Evolutionary conservation across 768 basidiomycete species (phyloP).

Genomic region (Hericium coralloides): DNA sequence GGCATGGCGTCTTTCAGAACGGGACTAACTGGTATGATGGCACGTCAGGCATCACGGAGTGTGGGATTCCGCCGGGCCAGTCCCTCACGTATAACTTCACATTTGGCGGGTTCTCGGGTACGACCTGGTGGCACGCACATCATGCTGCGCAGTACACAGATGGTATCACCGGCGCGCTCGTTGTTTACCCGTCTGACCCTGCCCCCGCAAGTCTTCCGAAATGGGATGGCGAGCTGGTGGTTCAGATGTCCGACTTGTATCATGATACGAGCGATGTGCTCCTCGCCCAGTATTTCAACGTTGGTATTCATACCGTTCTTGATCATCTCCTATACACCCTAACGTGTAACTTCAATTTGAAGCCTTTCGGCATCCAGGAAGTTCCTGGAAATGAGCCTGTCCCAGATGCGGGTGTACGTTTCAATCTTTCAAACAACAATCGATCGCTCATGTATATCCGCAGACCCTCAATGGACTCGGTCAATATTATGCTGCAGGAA

Average conservation of each 20-base stretch:
- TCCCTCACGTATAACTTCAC: slow-evolving; percentile 35
- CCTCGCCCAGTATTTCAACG: slow-evolving; percentile 17
- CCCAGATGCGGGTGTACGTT: slow-evolving; percentile 23
- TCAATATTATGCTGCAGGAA: slow-evolving; percentile 17
- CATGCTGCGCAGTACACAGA: slow-evolving; percentile 34
- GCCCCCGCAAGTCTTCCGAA: slow-evolving; percentile 22
- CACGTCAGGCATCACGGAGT: slow-evolving; percentile 37
- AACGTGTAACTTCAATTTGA: not conserved
- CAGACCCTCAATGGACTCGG: slow-evolving; percentile 27
- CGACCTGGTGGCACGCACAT: slow-evolving; percentile 41
- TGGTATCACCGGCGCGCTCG: slow-evolving; percentile 38
- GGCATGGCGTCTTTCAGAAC: slow-evolving; percentile 30
- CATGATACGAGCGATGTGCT: slow-evolving; percentile 19
- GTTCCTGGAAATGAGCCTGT: slow-evolving; percentile 26
- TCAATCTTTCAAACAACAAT: not conserved
- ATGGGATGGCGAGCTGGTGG: slow-evolving; percentile 32
- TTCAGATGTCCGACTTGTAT: slow-evolving; percentile 28
- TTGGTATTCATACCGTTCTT: slow-evolving; percentile 4
- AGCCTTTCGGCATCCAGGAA: slow-evolving; percentile 23
- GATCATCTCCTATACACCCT: not conserved
- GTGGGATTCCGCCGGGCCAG: slow-evolving; percentile 43
- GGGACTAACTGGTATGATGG: slow-evolving; percentile 43
- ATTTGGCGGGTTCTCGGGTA: slow-evolving; percentile 34
- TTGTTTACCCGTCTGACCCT: slow-evolving; percentile 34
- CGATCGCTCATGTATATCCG: not conserved